Evolutionary conservation across 1,284 basidiomycete genomes (phyloP).

Genomic region (Boletus albobrunnescens): DNA sequence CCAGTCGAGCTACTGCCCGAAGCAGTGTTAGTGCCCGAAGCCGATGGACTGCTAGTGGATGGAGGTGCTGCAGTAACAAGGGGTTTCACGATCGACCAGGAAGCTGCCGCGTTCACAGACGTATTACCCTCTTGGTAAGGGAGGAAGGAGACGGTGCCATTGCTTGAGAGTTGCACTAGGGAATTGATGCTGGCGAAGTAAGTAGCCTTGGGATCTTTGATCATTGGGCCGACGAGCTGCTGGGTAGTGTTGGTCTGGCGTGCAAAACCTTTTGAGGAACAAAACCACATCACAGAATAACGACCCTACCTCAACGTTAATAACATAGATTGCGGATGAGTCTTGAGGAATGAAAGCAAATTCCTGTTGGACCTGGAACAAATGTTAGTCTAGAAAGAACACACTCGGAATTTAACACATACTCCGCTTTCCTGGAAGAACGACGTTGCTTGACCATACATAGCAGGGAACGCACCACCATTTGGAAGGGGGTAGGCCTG

Average conservation of each 20-base stretch:
- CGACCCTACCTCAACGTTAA: constrained; percentile 62
- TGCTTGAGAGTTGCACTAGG: constrained; percentile 73
- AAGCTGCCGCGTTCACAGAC: constrained; percentile 42
- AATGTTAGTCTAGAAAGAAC: neutral
- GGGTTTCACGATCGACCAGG: constrained; percentile 45
- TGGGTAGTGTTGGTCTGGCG: constrained; percentile 73
- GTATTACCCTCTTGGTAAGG: constrained; percentile 52
- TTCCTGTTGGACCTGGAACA: constrained; percentile 64
- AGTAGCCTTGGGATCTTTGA: constrained; percentile 61
- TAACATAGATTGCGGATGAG: constrained; percentile 71
- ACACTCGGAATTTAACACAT: constrained; percentile 21
- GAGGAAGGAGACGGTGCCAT: constrained; percentile 67
- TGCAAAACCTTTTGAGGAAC: constrained; percentile 9
- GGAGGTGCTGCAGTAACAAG: constrained; percentile 36
- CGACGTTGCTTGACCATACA: constrained; percentile 70
- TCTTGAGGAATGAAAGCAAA: constrained; percentile 85
- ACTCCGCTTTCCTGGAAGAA: constrained; percentile 64
- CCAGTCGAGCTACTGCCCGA: constrained; percentile 16
- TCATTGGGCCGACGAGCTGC: constrained; percentile 61
- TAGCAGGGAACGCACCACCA: constrained; percentile 65
- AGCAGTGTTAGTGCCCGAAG: constrained; percentile 18
- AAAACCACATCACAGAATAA: neutral
- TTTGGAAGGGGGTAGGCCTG: constrained; percentile 55
- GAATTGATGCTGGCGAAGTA: constrained; percentile 71
- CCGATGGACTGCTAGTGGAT: constrained; percentile 17